A percentile compares a stretch with the other conserved stretches of the same genome.
These are phyloP conservation scores for Boletus rubescentipes DNA, from an alignment of 768 basidiomycete genomes.

Conservation along the genomic window DNA sequence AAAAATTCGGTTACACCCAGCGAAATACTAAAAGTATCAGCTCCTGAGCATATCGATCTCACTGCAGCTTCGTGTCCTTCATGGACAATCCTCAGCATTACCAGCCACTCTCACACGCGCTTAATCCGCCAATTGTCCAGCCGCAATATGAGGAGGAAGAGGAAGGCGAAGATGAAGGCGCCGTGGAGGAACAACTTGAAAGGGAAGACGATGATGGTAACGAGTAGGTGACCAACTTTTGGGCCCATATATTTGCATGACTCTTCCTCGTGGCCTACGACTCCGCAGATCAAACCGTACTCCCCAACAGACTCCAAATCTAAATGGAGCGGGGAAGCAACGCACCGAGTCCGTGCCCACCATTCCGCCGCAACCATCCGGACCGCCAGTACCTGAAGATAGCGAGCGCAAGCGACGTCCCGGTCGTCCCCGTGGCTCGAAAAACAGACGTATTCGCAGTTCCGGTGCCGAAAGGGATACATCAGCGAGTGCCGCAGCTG, in stretches of 20 bases:
- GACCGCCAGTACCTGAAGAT: constrained; percentile 28
- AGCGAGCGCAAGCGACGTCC: constrained; percentile 64
- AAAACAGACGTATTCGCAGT: constrained; percentile 58
- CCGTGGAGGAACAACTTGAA: constrained; percentile 65
- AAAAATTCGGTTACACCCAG: constrained; percentile 34
- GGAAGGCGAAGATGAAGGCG: constrained; percentile 75
- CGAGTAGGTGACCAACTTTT: constrained; percentile 27
- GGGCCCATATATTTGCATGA: constrained; percentile 1
- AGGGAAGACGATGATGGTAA: constrained; percentile 44
- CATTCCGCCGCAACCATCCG: constrained; percentile 23
- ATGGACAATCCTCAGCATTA: constrained; percentile 78
- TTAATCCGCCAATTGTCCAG: constrained; percentile 51
- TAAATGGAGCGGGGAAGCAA: constrained; percentile 18
- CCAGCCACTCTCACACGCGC: constrained; percentile 77
- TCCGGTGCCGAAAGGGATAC: constrained; percentile 29
- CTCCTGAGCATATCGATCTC: constrained; percentile 26
- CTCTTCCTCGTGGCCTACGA: constrained; percentile 5
- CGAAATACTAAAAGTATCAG: constrained; percentile 26
- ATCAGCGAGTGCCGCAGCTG: constrained; percentile 13
- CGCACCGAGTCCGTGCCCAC: constrained; percentile 28
- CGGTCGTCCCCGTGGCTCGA: constrained; percentile 77
- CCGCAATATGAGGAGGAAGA: constrained; percentile 52
- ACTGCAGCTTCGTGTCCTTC: background rate
- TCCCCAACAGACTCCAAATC: constrained; percentile 14
- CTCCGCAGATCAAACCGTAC: constrained; percentile 25